A percentile compares a stretch with the other conserved stretches of the same genome.
phyloP scores from a whole-genome alignment of 2,329 filamentous ascomycete genomes.

The Basipetospora chlamydospora region DNA sequence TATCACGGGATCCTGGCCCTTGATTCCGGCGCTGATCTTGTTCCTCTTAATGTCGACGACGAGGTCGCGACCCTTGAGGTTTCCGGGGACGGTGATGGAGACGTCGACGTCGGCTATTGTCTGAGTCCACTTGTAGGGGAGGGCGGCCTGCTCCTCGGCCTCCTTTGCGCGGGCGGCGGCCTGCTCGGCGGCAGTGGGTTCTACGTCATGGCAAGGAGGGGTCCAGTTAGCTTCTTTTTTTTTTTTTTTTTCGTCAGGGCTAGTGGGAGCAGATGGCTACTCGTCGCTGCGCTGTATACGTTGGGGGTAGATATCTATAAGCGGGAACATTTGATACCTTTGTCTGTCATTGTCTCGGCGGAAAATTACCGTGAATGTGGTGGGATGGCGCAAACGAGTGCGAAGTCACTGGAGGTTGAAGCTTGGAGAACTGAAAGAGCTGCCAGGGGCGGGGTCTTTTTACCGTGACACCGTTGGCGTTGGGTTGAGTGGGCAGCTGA shows the following conservation, averaged over 20 bases:
- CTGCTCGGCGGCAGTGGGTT: slow-evolving; percentile 39
- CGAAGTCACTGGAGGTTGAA: no score
- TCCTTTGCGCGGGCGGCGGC: slow-evolving; percentile 55
- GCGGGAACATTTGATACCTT: no score
- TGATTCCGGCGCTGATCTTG: slow-evolving; percentile 65
- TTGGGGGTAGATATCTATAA: no score
- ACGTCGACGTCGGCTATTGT: slow-evolving; percentile 81
- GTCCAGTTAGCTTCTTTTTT: slow-evolving; percentile 3
- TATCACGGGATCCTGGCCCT: slow-evolving; percentile 76
- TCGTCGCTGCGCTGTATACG: no score
- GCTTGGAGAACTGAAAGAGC: no score
- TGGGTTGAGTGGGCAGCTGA: no score
- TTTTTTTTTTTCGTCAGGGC: no score
- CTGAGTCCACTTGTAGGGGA: slow-evolving; percentile 97
- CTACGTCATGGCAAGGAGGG: slow-evolving; percentile 15
- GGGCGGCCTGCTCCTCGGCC: slow-evolving; percentile 69
- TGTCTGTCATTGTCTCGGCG: not conserved
- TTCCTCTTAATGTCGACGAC: slow-evolving; percentile 70
- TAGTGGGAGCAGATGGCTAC: no score
- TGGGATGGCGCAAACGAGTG: slow-evolving; percentile 5
- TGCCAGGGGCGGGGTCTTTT: no score
- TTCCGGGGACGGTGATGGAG: slow-evolving; percentile 61
- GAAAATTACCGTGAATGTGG: no score
- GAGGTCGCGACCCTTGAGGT: slow-evolving; percentile 72
- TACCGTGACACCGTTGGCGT: no score